Conservation (phyloP, 2,329 filamentous ascomycete species). For the Hypoxylon sp. region DNA sequence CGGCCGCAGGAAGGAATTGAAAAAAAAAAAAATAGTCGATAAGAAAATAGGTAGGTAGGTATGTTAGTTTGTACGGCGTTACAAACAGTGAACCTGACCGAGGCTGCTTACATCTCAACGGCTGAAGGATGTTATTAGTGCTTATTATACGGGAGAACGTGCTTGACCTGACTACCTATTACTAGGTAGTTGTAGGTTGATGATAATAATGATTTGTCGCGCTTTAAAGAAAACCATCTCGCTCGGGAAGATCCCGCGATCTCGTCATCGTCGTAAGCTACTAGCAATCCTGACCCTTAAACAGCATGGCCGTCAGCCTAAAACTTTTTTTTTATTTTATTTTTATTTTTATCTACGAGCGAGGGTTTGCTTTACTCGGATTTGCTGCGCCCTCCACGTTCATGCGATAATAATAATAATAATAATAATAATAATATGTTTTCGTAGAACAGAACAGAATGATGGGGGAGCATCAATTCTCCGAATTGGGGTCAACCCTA, state of each 20-base stretch:
- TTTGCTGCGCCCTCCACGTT: conserved; percentile 30
- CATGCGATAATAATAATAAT: no score
- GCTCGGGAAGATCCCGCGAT: conserved; percentile 30
- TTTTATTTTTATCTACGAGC: no score
- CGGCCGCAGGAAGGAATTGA: neutral
- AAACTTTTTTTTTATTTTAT: conserved; percentile 6
- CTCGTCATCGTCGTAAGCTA: conserved; percentile 27
- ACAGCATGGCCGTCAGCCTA: conserved; percentile 16
- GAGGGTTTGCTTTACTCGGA: no score
- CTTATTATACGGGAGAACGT: conserved; percentile 20
- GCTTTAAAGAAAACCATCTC: conserved; percentile 5
- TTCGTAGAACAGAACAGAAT: no score
- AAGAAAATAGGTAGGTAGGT: neutral
- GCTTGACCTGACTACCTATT: no score
- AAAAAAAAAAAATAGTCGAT: conserved; percentile 2
- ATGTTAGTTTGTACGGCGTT: conserved; percentile 4
- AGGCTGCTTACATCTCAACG: conserved; percentile 19
- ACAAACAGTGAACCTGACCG: conserved; percentile 8
- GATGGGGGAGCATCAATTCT: no score
- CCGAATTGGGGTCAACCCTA: conserved; percentile 4
- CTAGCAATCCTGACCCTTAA: conserved; percentile 23
- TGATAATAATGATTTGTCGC: conserved; percentile 18
- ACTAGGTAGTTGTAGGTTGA: no score
- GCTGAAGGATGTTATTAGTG: conserved; percentile 27
- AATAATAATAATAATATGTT: no score